Base-by-base conservation (phyloP, 2,329 filamentous ascomycete species). In the Pseudogymnoascus sp. region DNA sequence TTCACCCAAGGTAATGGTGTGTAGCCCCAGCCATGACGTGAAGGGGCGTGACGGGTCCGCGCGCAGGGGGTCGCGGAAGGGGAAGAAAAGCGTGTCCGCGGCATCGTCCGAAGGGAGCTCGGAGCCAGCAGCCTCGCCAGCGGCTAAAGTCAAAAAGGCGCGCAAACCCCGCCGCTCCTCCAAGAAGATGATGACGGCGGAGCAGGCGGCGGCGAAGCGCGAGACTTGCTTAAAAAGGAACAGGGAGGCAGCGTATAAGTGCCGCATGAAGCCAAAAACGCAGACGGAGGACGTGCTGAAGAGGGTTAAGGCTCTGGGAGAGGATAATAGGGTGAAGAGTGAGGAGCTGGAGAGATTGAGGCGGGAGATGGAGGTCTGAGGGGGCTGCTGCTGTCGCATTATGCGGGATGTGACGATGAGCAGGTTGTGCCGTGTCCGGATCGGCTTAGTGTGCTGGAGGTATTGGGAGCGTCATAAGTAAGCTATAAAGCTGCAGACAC, bases 211-310 rank as follows among this genome's bases (percentile, higher is more conserved):
- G 4, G 25, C 25, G 6, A 59, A 59, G 57, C 57, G 57, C 33
- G 35, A 59, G 35, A 59, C 18, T n/a, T 59, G 14, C 35, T 36
- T 59, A 11, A 38, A 39, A 30, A 35, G 57, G 25, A 59, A 59
- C 22, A 30, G 57, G 12, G 57, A 36, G 15, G 57, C 57, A 36
- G 57, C 57, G 9, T 22, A 36, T 25, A 59, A 59, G 35, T 59
- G 57, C 35, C 57, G 57, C 28, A 35, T 36, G 12, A 59, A 59
- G 28, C 39, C 20, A 30, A 59, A 59, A 38, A 59, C 5, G 12
- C 35, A 22, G 57, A 59, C 15, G 3, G 57, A 59, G 28, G 33
- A 25, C 4, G 15, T 59, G 14, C 6, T 36, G 11, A 30, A n/a
- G 28, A 35, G 35, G 57, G 57, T 35, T 18, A 8, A 59, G 15